Percentiles rank a stretch among this genome's conserved stretches.
Evolutionary conservation across 2,329 filamentous ascomycete genomes (phyloP).

Genomic region (Fusarium drepaniforme): DNA sequence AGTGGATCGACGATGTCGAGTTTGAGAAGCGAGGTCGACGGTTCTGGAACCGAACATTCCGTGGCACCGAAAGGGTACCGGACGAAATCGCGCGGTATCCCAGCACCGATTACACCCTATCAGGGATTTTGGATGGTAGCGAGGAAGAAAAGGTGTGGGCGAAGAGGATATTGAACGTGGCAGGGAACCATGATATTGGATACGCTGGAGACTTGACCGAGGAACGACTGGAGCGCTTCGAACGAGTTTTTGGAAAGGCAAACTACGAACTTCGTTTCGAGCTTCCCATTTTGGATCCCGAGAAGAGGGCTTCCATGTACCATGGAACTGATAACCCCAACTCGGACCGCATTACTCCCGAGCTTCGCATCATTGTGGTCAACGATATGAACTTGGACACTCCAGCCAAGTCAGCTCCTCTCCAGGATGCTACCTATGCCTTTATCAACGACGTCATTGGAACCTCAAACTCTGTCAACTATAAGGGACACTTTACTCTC

Average conservation of each 20-base stretch:
- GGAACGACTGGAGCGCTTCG: slow-evolving; percentile 83
- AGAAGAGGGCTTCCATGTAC: slow-evolving; percentile 55
- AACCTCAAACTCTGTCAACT: slow-evolving; percentile 70
- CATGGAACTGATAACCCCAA: slow-evolving; percentile 57
- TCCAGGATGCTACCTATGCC: slow-evolving; percentile 82
- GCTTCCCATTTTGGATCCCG: slow-evolving; percentile 60
- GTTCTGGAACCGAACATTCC: slow-evolving; percentile 86
- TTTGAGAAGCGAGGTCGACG: slow-evolving; percentile 79
- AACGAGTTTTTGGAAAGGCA: slow-evolving; percentile 84
- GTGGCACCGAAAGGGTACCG: slow-evolving; percentile 73
- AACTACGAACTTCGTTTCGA: slow-evolving; percentile 91
- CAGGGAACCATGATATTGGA: slow-evolving; percentile 95
- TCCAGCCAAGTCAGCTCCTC: slow-evolving; percentile 73
- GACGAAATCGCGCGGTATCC: slow-evolving; percentile 66
- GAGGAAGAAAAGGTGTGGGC: slow-evolving; percentile 71
- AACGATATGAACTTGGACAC: slow-evolving; percentile 96
- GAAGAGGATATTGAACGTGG: slow-evolving; percentile 87
- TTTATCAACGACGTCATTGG: slow-evolving; percentile 80
- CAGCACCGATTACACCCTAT: slow-evolving; percentile 60
- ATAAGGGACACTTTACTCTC: slow-evolving; percentile 78
- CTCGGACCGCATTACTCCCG: slow-evolving; percentile 67
- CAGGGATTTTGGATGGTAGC: slow-evolving; percentile 61
- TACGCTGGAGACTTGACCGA: slow-evolving; percentile 91
- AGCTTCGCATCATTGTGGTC: slow-evolving; percentile 85
- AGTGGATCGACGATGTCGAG: slow-evolving; percentile 91